Base-by-base conservation (phyloP, 345 rosid genomes). In the Hirschfeldia incana region DNA sequence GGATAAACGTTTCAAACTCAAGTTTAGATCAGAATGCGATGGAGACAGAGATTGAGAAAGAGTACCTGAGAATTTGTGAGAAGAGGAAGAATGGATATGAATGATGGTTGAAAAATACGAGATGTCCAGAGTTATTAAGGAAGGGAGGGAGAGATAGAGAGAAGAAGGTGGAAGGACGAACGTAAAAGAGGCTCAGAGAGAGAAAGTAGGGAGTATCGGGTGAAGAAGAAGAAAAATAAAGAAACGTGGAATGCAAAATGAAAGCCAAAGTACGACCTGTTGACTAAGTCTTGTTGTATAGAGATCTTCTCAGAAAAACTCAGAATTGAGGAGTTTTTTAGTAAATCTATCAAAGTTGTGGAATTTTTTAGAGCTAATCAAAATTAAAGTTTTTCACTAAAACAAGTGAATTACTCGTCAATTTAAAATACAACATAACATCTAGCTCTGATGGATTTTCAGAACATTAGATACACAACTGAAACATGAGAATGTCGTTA, bases 191-290 rank as follows among this genome's bases (percentile, higher is more conserved):
- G 32, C 30, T 62, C 6, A 34, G 78, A 59, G 65, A 76, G 59
- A 57, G 42, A 65, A 64, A 71, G 62, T 53, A 65, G 73, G 72
- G 39, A 68, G 74, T 73, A 42, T 36, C 42, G 29, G 60, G 26
- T 55, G 60, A 46, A 13, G 55, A 46, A 46, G 55, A 46, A 46
- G 55, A 4, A 16, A 75, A 75, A 73, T 76, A 27, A 63, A 65
- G 63, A 80, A 75, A 75, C 76, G 79, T 80, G 79, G 73, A 80
- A 55, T 80, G 83, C 79, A 42, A 42, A 42, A 42, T 42, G 49
- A 42, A 42, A 10, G 13, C 49, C 49, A 42, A 42, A 13, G 4
- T 36, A 6, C 9, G 10, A 36, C 42, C 8, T 36, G 42, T 36
- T 36, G 42, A 36, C 42, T 7, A 7, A 36, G 42, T 36, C 42